Conservation (phyloP, 2,329 filamentous ascomycete genomes). For the Aspergillus sp. region DNA sequence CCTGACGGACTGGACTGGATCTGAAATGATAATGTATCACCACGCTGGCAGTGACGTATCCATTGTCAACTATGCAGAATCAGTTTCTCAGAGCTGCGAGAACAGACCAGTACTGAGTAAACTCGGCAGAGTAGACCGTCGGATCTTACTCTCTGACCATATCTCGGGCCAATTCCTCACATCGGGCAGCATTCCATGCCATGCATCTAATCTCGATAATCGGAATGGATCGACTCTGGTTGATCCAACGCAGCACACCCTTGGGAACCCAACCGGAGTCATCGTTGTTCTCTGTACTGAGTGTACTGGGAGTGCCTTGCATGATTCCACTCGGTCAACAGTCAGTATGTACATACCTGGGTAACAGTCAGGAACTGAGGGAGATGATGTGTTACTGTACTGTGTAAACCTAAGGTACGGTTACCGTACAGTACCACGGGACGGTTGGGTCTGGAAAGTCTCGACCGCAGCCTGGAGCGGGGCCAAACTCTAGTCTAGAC, state of each 20-base stretch:
- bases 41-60: background rate
- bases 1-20: background rate
- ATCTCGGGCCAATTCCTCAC: background rate
- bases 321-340: no score
- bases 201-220: conserved; percentile 8
- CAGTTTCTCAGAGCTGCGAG: no score
- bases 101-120: no score
- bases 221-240: background rate
- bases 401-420: no score
- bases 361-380: no score
- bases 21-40: background rate
- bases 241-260: background rate
- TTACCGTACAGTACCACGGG: conserved; percentile 11
- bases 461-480: conserved; percentile 10
- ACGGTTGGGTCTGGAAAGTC: conserved; percentile 6
- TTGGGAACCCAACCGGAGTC: no score
- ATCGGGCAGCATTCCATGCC: conserved; percentile 7
- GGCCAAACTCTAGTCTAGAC: background rate
- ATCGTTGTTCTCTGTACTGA: no score
- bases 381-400: no score
- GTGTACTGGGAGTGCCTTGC: background rate
- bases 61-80: background rate
- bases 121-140: no score
- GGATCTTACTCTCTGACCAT: background rate
- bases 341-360: no score